Base-by-base conservation (phyloP, 106 monocot genomes). In the Chionographis japonica region DNA sequence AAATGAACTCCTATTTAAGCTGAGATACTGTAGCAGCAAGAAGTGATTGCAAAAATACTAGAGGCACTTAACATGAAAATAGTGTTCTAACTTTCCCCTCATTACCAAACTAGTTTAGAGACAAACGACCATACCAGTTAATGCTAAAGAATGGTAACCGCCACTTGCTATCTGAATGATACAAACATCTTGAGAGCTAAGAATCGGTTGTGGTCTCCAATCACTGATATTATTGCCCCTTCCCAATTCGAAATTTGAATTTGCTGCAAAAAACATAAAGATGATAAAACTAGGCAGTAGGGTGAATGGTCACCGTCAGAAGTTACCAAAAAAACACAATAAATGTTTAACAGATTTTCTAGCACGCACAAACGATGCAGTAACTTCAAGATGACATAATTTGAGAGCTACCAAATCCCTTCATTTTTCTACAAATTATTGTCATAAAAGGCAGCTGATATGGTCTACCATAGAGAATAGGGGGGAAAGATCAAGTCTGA, bases 241-340 rank as follows among this genome's bases (percentile, higher is more conserved):
- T 71, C 92, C 97, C 57, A 97, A 76, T 80, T 97, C 97, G 83
- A 58, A 97, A 68, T 92, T 92, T 39, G 92, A 92, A 83, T 97
- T 97, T 65, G 92, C 97, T 97, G 80, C 54, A 74, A 54, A 66
- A 39, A 38, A 67, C 50, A 71, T 61, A 65, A 66, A 60, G 16
- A 73, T 62, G 38, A 3, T 40, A 58, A 40, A 6, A 52, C 38
- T 60, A 68, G 57, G 27, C 12, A 68, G 43, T 58, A 20, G 43
- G 11, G n/a, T 35, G 54, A 54, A 38, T 27, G 67, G 20, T 50
- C 54, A 55, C 18, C 12, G 49, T 50, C 15, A 65, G 43, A 58
- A 58, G 18, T 58, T 71, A 12, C 20, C n/a, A 17, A 5, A 17
- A 36, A 8, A 6, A 38, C 1, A 19, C 12, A 35, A 51, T 12